phyloP scores from a whole-genome alignment of 129 eudicot genomes.

The Glebionis coronaria region DNA sequence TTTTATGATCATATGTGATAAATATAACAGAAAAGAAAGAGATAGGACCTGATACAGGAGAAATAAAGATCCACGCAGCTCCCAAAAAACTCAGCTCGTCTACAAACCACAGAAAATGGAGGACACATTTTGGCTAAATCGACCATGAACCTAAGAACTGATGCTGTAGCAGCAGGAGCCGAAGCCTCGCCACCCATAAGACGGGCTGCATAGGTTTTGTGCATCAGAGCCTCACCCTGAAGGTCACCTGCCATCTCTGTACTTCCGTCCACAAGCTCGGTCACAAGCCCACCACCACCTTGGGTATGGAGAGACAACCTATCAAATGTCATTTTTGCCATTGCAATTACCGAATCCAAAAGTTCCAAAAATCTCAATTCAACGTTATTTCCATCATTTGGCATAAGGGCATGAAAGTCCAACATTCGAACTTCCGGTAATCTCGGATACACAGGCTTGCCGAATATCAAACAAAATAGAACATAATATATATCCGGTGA shows the following conservation, averaged over 20 bases:
- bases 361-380: conserved; percentile 81
- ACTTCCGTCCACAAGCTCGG: conserved; percentile 81
- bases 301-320: conserved; percentile 70
- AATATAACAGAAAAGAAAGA: neutral
- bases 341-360: conserved; percentile 86
- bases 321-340: conserved; percentile 94
- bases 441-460: conserved; percentile 95
- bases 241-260: conserved; percentile 89
- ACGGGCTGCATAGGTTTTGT: conserved; percentile 98
- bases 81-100: conserved; percentile 86
- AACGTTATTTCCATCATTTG: conserved; percentile 60
- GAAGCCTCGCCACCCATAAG: conserved; percentile 99
- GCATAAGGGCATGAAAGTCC: conserved; percentile 95
- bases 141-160: conserved; percentile 92
- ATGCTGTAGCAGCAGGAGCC: conserved; percentile 97
- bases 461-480: conserved; percentile 81
- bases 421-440: conserved; percentile 96
- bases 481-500: conserved; percentile 97
- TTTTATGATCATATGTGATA: neutral
- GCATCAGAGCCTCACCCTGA: conserved; percentile 99
- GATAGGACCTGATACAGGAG: conserved; percentile 78
- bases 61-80: conserved; percentile 90
- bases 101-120: conserved; percentile 71
- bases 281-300: conserved; percentile 66
- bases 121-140: conserved; percentile 96